A percentile compares a stretch with the other conserved stretches of the same genome.
Evolutionary conservation across 2,329 filamentous ascomycete species (phyloP).

Genomic region (Lachnellula hyalina): DNA sequence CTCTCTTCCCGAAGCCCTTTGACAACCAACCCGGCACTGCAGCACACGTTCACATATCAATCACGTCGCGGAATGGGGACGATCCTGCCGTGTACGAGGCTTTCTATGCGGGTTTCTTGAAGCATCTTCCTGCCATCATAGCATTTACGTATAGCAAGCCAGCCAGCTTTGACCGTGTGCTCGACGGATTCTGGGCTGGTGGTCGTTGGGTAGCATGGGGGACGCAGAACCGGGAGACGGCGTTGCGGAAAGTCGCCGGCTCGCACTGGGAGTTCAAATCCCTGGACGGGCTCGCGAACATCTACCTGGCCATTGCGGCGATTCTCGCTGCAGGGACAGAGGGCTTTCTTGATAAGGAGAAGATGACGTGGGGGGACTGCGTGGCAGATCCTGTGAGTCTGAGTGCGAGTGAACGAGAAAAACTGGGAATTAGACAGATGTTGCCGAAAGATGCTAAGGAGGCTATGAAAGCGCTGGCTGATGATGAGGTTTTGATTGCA

Average conservation of each 20-base stretch:
- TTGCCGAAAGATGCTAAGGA: conserved; percentile 51
- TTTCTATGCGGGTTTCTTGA: conserved; percentile 69
- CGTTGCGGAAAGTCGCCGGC: conserved; percentile 59
- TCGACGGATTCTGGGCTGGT: conserved; percentile 70
- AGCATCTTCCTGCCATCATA: conserved; percentile 58
- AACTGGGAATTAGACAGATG: conserved; percentile 48
- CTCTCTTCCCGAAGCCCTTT: conserved; percentile 69
- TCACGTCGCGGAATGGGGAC: conserved; percentile 38
- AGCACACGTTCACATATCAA: conserved; percentile 64
- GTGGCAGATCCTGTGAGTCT: conserved; percentile 48
- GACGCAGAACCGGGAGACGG: conserved; percentile 72
- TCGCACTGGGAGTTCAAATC: conserved; percentile 76
- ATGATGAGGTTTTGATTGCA: conserved; percentile 41
- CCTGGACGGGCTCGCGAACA: conserved; percentile 75
- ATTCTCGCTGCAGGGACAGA: conserved; percentile 54
- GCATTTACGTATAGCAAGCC: conserved; percentile 64
- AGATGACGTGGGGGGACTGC: conserved; percentile 49
- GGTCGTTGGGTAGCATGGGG: conserved; percentile 77
- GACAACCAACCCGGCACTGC: conserved; percentile 54
- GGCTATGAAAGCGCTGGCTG: conserved; percentile 47
- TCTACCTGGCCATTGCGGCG: conserved; percentile 63
- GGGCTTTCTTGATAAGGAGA: conserved; percentile 43
- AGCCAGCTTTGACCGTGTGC: conserved; percentile 63
- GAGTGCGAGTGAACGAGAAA: conserved; percentile 39
- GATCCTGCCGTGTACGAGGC: conserved; percentile 45